Conservation (phyloP, 164 flowering plant genomes). For the Liquidambar formosana region DNA sequence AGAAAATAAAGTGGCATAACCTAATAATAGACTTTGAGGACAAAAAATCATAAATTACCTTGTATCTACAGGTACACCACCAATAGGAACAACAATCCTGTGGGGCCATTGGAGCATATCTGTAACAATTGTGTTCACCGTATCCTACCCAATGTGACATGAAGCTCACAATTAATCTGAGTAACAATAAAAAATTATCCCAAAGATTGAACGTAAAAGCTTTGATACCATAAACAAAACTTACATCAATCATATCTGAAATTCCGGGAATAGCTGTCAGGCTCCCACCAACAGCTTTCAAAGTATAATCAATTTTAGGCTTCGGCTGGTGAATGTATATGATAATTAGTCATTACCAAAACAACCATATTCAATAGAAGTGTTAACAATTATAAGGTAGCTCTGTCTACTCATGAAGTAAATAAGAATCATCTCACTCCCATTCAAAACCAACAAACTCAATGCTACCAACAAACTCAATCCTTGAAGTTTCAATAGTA, state of each 20-base stretch:
- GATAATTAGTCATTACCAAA: constrained; percentile 9
- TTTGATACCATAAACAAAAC: constrained; percentile 21
- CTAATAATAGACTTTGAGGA: neutral
- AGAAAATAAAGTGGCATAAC: neutral
- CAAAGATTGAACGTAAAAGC: neutral
- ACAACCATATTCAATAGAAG: neutral
- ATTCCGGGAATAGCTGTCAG: constrained; percentile 94
- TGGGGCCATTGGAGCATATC: constrained; percentile 99
- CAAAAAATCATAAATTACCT: constrained; percentile 48
- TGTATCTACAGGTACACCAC: constrained; percentile 80
- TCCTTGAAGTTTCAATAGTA: neutral
- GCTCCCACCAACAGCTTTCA: constrained; percentile 99
- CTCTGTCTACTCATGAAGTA: neutral
- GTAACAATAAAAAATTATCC: neutral
- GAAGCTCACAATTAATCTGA: constrained; percentile 1
- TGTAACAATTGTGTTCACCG: constrained; percentile 80
- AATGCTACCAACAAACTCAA: neutral
- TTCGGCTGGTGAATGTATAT: constrained; percentile 59
- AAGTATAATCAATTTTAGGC: constrained; percentile 87
- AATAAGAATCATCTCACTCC: neutral
- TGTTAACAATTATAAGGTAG: constrained; percentile 2
- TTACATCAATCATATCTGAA: constrained; percentile 97
- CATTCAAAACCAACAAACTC: neutral
- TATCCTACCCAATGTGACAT: constrained; percentile 53
- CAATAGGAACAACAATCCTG: constrained; percentile 95